Percentiles rank a stretch among this genome's conserved stretches.
Conservation (phyloP, 169 alveolate species). For the Cyclospora cayetanensis region DNA sequence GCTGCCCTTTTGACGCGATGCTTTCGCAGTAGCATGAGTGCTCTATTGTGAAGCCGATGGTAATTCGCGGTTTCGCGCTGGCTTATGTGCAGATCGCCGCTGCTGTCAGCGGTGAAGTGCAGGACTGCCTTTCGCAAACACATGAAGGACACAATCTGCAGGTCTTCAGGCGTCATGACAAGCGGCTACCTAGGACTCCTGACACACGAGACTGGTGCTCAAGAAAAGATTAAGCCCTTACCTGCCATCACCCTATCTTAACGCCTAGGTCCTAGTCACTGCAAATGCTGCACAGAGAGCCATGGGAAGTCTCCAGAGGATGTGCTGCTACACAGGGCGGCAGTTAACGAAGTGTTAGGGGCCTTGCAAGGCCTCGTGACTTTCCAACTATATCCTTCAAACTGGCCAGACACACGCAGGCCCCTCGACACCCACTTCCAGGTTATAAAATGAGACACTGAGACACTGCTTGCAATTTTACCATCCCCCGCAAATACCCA, state of each 20-base stretch:
- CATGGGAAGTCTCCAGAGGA: neutral
- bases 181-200: neutral
- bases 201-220: neutral
- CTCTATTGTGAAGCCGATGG: too few relatives aligned
- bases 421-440: conserved; percentile 46
- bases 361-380: neutral
- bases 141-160: neutral
- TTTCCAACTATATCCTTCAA: neutral
- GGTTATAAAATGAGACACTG: too few relatives aligned
- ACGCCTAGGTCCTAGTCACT: neutral
- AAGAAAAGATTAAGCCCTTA: neutral
- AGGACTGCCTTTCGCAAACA: neutral
- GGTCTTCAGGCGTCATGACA: neutral
- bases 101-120: neutral
- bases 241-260: neutral
- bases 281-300: too few relatives aligned
- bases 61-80: too few relatives aligned
- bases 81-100: neutral
- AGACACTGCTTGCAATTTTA: too few relatives aligned
- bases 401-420: conserved; percentile 37
- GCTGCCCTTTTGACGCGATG: too few relatives aligned
- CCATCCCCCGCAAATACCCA: too few relatives aligned
- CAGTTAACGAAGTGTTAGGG: neutral
- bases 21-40: too few relatives aligned
- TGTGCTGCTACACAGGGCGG: conserved; percentile 2